Evolutionary conservation across 2,329 filamentous ascomycete species (phyloP), one percentile per base, ranked within the genome.

Genomic region (Ceratocystis variospora): DNA sequence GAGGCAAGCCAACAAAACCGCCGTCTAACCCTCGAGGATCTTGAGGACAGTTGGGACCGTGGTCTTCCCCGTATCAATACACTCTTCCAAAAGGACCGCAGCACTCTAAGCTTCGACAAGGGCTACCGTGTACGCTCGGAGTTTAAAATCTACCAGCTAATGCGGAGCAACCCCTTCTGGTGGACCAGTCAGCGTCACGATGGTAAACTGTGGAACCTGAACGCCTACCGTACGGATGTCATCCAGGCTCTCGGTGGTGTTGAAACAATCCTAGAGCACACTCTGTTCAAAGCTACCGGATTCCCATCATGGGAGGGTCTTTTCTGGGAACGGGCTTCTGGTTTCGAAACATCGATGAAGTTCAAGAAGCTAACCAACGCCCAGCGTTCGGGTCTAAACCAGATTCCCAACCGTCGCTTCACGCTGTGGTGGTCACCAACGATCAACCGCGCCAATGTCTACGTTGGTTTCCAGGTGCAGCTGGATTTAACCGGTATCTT

Each of bases 101-200:
- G 91, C 75, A 99, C 94, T 0, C 82, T 99, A 69, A 96, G 90
- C 73, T 99, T 99, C 73, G 94, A 99, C 79, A 99, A 99, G 78
- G 94, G 94, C 65, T 99, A 97, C 86, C 87, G 94, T 71, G 87
- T 92, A 15, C 84, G 94, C 65, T 90, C 93, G 10, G 94, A 99
- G 75, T 99, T 99, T 80, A 99, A 99, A 80, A 87, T 94, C 37
- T 99, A 97, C 74, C 93, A 97, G 75, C 81, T 97, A 68, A 97
- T 99, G 93, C 96, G 96, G 84, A 95, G 88, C 77, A 96, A 97
- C 74, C 94, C 94, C 0, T 97, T 97, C 81, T 96, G 92, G 91
- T 99, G 94, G 94, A 99, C 94, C 3, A 96, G 89, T 72, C 93
- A 97, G 76, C 83, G 94, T 48, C 95, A 99, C 72, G 94, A 99